These are phyloP conservation scores for Magnusiomyces suaveolens DNA, from an alignment of 1,139 yeast genomes.

Conservation along the genomic window DNA sequence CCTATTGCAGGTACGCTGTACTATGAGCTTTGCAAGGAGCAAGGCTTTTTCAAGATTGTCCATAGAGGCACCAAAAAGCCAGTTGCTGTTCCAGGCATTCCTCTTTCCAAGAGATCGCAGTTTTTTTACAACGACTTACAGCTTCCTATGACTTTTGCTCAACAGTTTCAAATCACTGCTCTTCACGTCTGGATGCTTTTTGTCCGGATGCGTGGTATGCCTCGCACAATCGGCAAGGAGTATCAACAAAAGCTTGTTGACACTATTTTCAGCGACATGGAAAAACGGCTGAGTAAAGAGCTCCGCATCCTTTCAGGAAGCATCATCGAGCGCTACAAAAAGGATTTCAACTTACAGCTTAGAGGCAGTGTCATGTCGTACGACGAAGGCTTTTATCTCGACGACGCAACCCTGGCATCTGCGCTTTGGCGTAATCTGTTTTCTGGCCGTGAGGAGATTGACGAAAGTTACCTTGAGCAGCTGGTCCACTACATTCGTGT, in stretches of 20 bases:
- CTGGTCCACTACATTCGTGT: constrained; percentile 79
- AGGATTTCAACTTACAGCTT: constrained; percentile 82
- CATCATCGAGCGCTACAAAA: constrained; percentile 74
- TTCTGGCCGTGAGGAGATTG: constrained; percentile 75
- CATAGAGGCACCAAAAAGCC: constrained; percentile 12
- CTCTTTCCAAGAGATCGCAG: constrained; percentile 28
- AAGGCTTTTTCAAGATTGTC: constrained; percentile 64
- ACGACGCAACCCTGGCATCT: constrained; percentile 75
- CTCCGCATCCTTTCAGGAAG: constrained; percentile 77
- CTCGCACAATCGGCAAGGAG: constrained; percentile 75
- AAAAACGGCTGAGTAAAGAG: constrained; percentile 72
- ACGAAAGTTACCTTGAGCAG: constrained; percentile 76
- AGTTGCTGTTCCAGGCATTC: constrained; percentile 11
- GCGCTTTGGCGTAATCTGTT: constrained; percentile 58
- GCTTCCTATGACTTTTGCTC: constrained; percentile 78
- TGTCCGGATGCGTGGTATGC: constrained; percentile 94
- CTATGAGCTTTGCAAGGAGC: constrained; percentile 77
- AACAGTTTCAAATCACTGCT: constrained; percentile 88
- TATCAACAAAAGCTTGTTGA: constrained; percentile 91
- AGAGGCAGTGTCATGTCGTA: constrained; percentile 84
- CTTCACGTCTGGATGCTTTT: constrained; percentile 89
- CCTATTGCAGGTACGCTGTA: constrained; percentile 87
- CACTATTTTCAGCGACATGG: constrained; percentile 82
- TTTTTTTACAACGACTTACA: constrained; percentile 60
- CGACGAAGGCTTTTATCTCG: constrained; percentile 81